phyloP scores from a whole-genome alignment of 2,329 filamentous ascomycete genomes.

The Aspergillus sp. region DNA sequence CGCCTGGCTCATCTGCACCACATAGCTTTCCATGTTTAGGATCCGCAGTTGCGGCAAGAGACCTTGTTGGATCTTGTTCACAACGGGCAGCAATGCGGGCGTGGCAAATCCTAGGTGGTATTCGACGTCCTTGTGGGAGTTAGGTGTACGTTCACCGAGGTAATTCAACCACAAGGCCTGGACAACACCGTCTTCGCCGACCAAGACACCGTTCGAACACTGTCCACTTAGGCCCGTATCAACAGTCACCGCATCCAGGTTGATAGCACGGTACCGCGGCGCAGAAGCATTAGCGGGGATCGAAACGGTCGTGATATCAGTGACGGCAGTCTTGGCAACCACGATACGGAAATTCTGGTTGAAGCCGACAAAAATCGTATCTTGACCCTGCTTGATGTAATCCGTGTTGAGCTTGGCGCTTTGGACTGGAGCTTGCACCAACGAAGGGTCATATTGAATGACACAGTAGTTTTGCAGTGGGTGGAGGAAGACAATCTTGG shows the following conservation, averaged over 20 bases:
- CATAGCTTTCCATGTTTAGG: conserved; percentile 88
- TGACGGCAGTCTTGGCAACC: conserved; percentile 89
- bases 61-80: conserved; percentile 79
- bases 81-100: conserved; percentile 83
- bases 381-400: conserved; percentile 85
- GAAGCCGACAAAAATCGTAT: conserved; percentile 97
- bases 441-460: conserved; percentile 86
- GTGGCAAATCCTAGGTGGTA: conserved; percentile 93
- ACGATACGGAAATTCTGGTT: conserved; percentile 94
- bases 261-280: conserved; percentile 89
- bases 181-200: conserved; percentile 85
- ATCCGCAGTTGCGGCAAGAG: conserved; percentile 80
- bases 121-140: conserved; percentile 84
- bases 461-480: conserved; percentile 96
- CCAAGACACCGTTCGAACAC: conserved; percentile 89
- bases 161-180: conserved; percentile 97
- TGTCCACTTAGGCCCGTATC: conserved; percentile 89
- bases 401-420: conserved; percentile 80
- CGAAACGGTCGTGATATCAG: conserved; percentile 94
- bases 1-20: conserved; percentile 95
- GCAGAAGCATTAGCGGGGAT: conserved; percentile 92
- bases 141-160: conserved; percentile 79
- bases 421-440: conserved; percentile 92
- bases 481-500: conserved; percentile 93
- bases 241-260: conserved; percentile 94